Evolutionary conservation across 2,329 filamentous ascomycete genomes (phyloP).

Genomic region (Hypoxylon sp.): DNA sequence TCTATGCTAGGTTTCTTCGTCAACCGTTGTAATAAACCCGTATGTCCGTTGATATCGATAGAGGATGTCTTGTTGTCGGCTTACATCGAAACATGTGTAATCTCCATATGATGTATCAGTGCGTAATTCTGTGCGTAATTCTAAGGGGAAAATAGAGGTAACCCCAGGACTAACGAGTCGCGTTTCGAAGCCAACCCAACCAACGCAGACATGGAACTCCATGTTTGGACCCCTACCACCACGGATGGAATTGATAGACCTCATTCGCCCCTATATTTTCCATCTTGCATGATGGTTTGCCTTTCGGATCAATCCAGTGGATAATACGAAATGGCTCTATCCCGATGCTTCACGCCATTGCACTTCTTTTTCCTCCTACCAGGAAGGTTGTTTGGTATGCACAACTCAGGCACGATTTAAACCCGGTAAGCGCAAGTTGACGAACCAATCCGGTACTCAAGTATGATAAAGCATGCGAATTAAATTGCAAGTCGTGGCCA

Average conservation of each 20-base stretch:
- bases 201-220: slow-evolving; percentile 14
- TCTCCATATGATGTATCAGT: slow-evolving; percentile 20
- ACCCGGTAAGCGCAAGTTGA: slow-evolving; percentile 31
- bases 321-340: slow-evolving; percentile 32
- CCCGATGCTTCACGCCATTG: slow-evolving; percentile 27
- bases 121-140: slow-evolving; percentile 10
- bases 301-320: slow-evolving; percentile 36
- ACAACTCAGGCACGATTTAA: slow-evolving; percentile 31
- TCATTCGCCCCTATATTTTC: slow-evolving; percentile 34
- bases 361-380: slow-evolving; percentile 17
- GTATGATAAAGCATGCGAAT: slow-evolving; percentile 26
- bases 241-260: slow-evolving; percentile 30
- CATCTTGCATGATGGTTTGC: slow-evolving; percentile 33
- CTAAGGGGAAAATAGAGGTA: slow-evolving; percentile 3
- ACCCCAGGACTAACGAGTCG: slow-evolving; percentile 1
- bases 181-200: slow-evolving; percentile 20
- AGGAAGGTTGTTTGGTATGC: slow-evolving; percentile 12
- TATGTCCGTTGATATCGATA: slow-evolving; percentile 3
- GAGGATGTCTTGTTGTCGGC: neutral
- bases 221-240: slow-evolving; percentile 28
- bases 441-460: slow-evolving; percentile 41
- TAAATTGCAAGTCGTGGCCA: slow-evolving; percentile 34
- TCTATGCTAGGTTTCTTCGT: slow-evolving; percentile 25
- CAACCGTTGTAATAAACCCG: slow-evolving; percentile 12
- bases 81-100: slow-evolving; percentile 10